Conservation (phyloP, 345 rosid genomes). For the Euphorbia peplus region DNA sequence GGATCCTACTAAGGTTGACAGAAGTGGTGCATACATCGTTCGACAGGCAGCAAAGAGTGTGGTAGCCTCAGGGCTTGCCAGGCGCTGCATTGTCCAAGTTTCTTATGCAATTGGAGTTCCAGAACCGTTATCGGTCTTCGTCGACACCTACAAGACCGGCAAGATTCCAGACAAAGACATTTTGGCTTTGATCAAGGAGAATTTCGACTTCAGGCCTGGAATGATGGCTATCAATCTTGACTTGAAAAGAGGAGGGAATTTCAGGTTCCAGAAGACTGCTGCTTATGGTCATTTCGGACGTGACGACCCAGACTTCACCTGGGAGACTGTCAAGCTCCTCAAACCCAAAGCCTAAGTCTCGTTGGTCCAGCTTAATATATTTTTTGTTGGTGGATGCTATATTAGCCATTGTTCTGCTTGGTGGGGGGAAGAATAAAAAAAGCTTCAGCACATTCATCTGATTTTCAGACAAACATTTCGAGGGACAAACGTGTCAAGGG, state of each 20-base stretch:
- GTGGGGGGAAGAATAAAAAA: slow-evolving; percentile 27
- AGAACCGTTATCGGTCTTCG: slow-evolving; percentile 64
- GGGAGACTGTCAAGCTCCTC: slow-evolving; percentile 71
- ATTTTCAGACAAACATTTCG: neutral
- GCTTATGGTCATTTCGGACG: slow-evolving; percentile 76
- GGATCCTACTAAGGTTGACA: slow-evolving; percentile 74
- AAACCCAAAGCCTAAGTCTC: slow-evolving; percentile 51
- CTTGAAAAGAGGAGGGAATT: slow-evolving; percentile 65
- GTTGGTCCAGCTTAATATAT: neutral
- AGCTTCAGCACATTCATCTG: slow-evolving; percentile 20
- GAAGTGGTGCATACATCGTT: slow-evolving; percentile 75
- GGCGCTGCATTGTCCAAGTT: slow-evolving; percentile 72
- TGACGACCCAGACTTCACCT: slow-evolving; percentile 68
- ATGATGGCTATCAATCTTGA: slow-evolving; percentile 78
- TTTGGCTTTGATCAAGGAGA: slow-evolving; percentile 47
- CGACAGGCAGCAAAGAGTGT: slow-evolving; percentile 81
- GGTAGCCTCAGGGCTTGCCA: slow-evolving; percentile 70
- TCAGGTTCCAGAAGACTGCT: slow-evolving; percentile 71
- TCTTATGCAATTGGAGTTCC: slow-evolving; percentile 74
- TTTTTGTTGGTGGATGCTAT: slow-evolving; percentile 11
- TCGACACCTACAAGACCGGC: slow-evolving; percentile 41
- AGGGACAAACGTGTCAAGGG: neutral
- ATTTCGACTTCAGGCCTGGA: slow-evolving; percentile 72
- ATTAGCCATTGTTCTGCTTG: slow-evolving; percentile 23
- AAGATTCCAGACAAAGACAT: slow-evolving; percentile 38